Percentiles rank a stretch among this genome's conserved stretches.
phyloP scores from a whole-genome alignment of 2,329 filamentous ascomycete species.

The Paraphoma chrysanthemicola region DNA sequence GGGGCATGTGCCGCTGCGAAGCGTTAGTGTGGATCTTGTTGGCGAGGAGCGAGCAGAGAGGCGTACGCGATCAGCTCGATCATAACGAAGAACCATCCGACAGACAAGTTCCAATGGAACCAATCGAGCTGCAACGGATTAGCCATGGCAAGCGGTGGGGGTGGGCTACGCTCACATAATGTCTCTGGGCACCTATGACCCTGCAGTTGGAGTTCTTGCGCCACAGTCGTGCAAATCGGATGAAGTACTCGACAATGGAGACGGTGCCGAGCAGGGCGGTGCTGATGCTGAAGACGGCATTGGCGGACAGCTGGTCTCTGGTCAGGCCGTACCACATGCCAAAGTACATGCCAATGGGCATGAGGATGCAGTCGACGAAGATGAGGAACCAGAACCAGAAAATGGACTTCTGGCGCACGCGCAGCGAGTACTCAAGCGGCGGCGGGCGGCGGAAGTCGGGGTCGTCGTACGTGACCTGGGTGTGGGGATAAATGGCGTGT shows the following conservation, averaged over 20 bases:
- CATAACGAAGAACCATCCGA: constrained; percentile 64
- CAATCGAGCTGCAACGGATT: constrained; percentile 57
- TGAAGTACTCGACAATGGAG: constrained; percentile 62
- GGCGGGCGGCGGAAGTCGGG: constrained; percentile 54
- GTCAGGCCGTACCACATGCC: constrained; percentile 65
- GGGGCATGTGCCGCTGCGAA: constrained; percentile 52
- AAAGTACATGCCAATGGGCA: constrained; percentile 68
- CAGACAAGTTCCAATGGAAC: constrained; percentile 64
- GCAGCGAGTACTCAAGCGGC: constrained; percentile 63
- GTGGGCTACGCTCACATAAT: constrained; percentile 37
- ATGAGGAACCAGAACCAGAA: constrained; percentile 66
- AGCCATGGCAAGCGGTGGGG: not conserved
- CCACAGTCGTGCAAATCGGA: constrained; percentile 58
- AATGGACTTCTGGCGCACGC: constrained; percentile 62
- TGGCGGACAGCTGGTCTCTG: constrained; percentile 53
- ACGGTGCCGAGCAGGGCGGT: constrained; percentile 61
- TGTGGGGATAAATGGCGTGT: constrained; percentile 48
- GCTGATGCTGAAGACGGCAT: constrained; percentile 62
- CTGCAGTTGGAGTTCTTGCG: constrained; percentile 61
- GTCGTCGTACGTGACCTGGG: constrained; percentile 50
- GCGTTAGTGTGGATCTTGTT: constrained; percentile 9
- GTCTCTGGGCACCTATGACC: constrained; percentile 56
- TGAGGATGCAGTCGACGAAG: constrained; percentile 63
- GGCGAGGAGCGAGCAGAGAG: constrained; percentile 1
- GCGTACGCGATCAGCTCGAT: constrained; percentile 61